phyloP scores from a whole-genome alignment of 2,329 filamentous ascomycete species.

The Monosporascus sp. region DNA sequence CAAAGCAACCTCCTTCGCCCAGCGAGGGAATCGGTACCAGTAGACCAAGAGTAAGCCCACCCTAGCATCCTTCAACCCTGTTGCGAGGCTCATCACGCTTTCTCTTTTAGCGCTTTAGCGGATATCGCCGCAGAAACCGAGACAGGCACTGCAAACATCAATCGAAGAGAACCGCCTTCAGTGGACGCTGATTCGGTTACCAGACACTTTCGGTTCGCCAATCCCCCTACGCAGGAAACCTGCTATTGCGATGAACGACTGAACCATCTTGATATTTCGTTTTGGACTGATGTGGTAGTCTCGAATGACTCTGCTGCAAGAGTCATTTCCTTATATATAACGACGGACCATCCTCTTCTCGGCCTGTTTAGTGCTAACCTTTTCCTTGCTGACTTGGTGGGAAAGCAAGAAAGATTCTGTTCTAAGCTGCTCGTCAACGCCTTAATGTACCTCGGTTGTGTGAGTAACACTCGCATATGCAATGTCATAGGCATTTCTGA shows the following conservation, averaged over 20 bases:
- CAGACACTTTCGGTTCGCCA: constrained; percentile 5
- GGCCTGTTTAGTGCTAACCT: constrained; percentile 29
- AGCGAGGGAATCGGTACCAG: constrained; percentile 1
- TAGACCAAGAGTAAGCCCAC: not conserved
- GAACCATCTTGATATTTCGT: constrained; percentile 20
- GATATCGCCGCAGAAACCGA: not conserved
- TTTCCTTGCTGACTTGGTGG: constrained; percentile 29
- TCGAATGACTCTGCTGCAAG: constrained; percentile 24
- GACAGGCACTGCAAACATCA: not conserved
- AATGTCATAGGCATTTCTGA: not conserved
- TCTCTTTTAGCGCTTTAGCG: not conserved
- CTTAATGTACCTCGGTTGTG: constrained; percentile 29
- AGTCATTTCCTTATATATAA: constrained; percentile 31
- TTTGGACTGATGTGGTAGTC: constrained; percentile 31
- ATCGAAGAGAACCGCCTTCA: not conserved
- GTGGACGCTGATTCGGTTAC: constrained; percentile 1
- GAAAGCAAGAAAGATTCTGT: constrained; percentile 20
- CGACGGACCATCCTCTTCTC: constrained; percentile 34
- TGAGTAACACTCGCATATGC: constrained; percentile 15
- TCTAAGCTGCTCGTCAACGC: constrained; percentile 31
- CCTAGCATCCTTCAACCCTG: not conserved
- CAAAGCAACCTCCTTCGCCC: constrained; percentile 4
- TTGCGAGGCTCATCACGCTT: not conserved
- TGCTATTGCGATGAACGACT: constrained; percentile 25
- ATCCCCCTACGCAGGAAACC: constrained; percentile 2